phyloP scores from a whole-genome alignment of 2,329 filamentous ascomycete species.

The Ophiostoma piceae region DNA sequence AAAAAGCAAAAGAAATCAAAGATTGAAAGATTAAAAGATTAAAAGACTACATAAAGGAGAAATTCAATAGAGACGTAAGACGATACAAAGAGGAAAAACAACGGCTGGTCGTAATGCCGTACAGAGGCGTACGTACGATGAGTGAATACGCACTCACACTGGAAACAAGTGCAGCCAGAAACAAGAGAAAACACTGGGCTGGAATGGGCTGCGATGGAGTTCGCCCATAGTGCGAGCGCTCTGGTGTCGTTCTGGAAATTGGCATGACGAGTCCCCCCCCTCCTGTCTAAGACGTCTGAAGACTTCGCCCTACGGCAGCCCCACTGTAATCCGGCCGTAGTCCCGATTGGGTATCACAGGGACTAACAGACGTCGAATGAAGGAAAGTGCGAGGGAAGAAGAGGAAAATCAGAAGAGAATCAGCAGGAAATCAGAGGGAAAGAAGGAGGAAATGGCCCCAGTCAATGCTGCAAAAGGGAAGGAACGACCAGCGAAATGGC shows the following conservation, averaged over 20 bases:
- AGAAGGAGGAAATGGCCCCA: background rate
- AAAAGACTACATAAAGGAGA: background rate
- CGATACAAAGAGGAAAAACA: constrained; percentile 1
- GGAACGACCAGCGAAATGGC: constrained; percentile 6
- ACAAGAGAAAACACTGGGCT: background rate
- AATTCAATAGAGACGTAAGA: background rate
- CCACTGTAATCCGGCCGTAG: background rate
- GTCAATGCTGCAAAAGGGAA: constrained; percentile 1
- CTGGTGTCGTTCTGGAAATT: background rate
- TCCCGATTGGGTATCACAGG: background rate
- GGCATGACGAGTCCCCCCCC: constrained; percentile 13
- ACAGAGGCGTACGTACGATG: background rate
- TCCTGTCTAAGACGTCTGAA: background rate
- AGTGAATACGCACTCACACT: background rate
- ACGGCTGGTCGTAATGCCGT: background rate
- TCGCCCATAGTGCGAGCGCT: background rate
- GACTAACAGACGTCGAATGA: background rate
- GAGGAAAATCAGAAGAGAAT: no score
- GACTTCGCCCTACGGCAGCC: background rate
- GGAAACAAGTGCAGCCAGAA: background rate
- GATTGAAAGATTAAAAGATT: background rate
- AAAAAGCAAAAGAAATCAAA: background rate
- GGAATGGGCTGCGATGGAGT: constrained; percentile 4
- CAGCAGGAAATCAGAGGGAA: no score
- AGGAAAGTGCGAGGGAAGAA: no score